These are phyloP conservation scores for Neofusicoccum cordaticola DNA, from an alignment of 2,329 filamentous ascomycete genomes.

Conservation along the genomic window DNA sequence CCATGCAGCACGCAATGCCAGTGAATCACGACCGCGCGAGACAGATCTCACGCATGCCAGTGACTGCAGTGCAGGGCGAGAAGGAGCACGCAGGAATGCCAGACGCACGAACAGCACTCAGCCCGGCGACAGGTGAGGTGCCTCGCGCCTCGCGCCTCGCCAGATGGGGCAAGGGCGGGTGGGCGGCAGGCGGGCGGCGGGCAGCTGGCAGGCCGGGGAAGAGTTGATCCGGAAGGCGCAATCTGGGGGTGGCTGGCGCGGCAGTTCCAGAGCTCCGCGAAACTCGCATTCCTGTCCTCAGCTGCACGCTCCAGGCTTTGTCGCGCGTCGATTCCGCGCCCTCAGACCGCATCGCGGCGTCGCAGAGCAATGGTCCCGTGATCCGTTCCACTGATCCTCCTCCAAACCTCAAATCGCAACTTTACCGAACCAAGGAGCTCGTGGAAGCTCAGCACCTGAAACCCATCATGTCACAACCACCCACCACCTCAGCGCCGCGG, in stretches of 20 bases:
- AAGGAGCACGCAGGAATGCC: too few relatives aligned
- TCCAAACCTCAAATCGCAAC: conserved; percentile 7
- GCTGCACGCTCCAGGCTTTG: not conserved
- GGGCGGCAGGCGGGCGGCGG: not conserved
- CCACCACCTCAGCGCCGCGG: conserved; percentile 13
- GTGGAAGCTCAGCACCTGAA: conserved; percentile 15
- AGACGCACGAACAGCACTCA: too few relatives aligned
- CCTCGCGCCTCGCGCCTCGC: not conserved
- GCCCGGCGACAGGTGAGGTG: not conserved
- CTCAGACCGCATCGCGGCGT: not conserved
- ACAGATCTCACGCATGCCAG: too few relatives aligned
- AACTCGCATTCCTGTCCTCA: conserved; percentile 7
- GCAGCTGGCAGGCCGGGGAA: not conserved
- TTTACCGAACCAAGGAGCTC: conserved; percentile 18
- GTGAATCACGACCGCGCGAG: too few relatives aligned
- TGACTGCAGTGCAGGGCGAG: too few relatives aligned
- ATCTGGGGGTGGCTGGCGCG: not conserved
- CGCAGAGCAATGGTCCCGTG: conserved; percentile 14
- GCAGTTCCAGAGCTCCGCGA: conserved; percentile 4
- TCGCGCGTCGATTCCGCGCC: not conserved
- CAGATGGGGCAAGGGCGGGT: not conserved
- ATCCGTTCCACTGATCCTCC: conserved; percentile 12
- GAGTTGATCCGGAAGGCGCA: not conserved
- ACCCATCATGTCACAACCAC: conserved; percentile 18
- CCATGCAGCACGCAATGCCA: too few relatives aligned